A percentile compares a stretch with the other conserved stretches of the same genome.
These are phyloP conservation scores for Schrenkiella parvula DNA, from an alignment of 345 rosid genomes.

Conservation along the genomic window DNA sequence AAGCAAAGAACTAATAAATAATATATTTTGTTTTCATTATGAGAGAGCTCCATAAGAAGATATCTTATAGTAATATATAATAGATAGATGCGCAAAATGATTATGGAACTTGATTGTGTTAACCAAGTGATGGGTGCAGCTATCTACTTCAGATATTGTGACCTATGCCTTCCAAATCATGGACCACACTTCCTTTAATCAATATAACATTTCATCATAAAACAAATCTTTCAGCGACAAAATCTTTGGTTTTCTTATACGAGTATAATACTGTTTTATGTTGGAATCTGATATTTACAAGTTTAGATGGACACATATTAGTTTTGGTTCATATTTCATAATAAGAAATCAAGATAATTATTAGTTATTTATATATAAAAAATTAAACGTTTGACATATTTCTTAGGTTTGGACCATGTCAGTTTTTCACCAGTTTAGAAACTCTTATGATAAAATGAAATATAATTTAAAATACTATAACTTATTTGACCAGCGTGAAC, in stretches of 20 bases:
- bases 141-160: constrained; percentile 16
- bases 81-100: neutral
- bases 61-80: neutral
- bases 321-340: too few species aligned
- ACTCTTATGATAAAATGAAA: neutral
- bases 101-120: constrained; percentile 3
- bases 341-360: too few species aligned
- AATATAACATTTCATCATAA: neutral
- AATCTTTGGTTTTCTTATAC: neutral
- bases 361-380: too few species aligned
- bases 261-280: neutral
- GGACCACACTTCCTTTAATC: constrained; percentile 7
- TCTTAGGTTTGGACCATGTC: too few species aligned
- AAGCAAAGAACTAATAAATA: too few species aligned
- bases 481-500: neutral
- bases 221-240: constrained; percentile 7
- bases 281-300: neutral
- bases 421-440: too few species aligned
- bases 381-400: too few species aligned
- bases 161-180: neutral
- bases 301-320: neutral
- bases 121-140: constrained; percentile 11
- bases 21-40: too few species aligned
- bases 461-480: neutral
- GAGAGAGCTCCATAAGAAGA: neutral